Evolutionary conservation across 1,139 yeast species (phyloP).

Genomic region (Lodderomyces parapsilosis): DNA sequence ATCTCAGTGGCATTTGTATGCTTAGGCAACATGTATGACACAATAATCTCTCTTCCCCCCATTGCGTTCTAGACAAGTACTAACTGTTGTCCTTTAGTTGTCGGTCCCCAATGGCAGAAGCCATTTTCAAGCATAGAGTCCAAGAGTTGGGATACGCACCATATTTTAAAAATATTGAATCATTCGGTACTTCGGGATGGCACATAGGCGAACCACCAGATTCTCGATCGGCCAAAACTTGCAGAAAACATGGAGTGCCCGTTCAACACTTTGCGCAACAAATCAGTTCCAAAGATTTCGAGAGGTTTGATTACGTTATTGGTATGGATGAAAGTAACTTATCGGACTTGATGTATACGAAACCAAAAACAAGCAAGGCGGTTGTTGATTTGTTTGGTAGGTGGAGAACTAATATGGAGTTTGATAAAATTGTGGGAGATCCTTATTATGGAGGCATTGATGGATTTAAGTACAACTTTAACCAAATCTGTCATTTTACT

Average conservation of each 20-base stretch:
- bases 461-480: conserved; percentile 78
- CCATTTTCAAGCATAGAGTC: conserved; percentile 72
- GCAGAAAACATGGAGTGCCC: conserved; percentile 70
- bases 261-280: conserved; percentile 77
- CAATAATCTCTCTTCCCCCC: background rate
- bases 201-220: conserved; percentile 86
- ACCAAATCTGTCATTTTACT: conserved; percentile 73
- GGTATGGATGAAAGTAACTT: conserved; percentile 82
- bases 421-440: conserved; percentile 67
- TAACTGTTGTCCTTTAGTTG: conserved; percentile 47
- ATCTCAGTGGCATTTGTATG: conserved; percentile 85
- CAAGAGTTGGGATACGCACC: conserved; percentile 40
- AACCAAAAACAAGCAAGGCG: conserved; percentile 56
- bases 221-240: conserved; percentile 65
- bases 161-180: conserved; percentile 61
- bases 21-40: conserved; percentile 84
- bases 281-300: conserved; percentile 56
- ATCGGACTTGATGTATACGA: conserved; percentile 54
- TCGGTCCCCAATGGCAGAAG: conserved; percentile 98
- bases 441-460: conserved; percentile 88
- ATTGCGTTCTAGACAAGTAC: conserved; percentile 9
- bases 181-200: conserved; percentile 86
- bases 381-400: conserved; percentile 71
- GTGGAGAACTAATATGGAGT: conserved; percentile 56
- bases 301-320: conserved; percentile 73